These are phyloP conservation scores for Blumeria graminis DNA, from an alignment of 2,329 filamentous ascomycete species.

Conservation along the genomic window DNA sequence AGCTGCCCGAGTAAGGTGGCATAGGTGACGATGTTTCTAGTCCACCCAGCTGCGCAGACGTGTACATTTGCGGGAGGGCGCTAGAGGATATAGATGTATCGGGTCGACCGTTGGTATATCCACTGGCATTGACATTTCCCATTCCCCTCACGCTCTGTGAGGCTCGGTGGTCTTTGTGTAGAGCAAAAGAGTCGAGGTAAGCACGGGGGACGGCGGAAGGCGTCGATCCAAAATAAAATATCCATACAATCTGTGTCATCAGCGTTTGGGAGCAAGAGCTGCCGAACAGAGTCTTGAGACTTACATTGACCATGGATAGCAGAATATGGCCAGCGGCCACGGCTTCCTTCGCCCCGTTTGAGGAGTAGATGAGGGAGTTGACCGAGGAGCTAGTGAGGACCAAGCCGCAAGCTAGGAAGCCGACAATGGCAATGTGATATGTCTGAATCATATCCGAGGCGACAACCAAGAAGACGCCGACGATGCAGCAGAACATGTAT, in stretches of 20 bases:
- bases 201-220: conserved; percentile 66
- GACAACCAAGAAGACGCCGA: conserved; percentile 59
- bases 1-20: conserved; percentile 11
- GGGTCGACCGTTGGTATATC: conserved; percentile 48
- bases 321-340: conserved; percentile 83
- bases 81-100: conserved; percentile 62
- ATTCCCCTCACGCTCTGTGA: conserved; percentile 20
- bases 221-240: conserved; percentile 93
- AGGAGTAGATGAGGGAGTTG: conserved; percentile 62
- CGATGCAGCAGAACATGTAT: conserved; percentile 64
- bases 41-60: conserved; percentile 76
- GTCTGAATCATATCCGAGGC: conserved; percentile 65
- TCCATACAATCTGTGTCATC: conserved; percentile 61
- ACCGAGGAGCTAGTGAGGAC: conserved; percentile 70
- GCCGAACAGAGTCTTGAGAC: conserved; percentile 15
- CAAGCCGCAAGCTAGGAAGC: conserved; percentile 61
- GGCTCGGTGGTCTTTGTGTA: conserved; percentile 50
- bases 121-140: conserved; percentile 25
- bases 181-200: conserved; percentile 85
- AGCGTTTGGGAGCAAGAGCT: background rate
- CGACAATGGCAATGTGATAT: conserved; percentile 79
- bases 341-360: conserved; percentile 52
- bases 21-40: conserved; percentile 91
- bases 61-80: conserved; percentile 87
- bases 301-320: conserved; percentile 73